Evolutionary conservation across 257 asterid genomes (phyloP), one percentile per base, ranked within the genome.

Genomic region (Salvia hispanica): DNA sequence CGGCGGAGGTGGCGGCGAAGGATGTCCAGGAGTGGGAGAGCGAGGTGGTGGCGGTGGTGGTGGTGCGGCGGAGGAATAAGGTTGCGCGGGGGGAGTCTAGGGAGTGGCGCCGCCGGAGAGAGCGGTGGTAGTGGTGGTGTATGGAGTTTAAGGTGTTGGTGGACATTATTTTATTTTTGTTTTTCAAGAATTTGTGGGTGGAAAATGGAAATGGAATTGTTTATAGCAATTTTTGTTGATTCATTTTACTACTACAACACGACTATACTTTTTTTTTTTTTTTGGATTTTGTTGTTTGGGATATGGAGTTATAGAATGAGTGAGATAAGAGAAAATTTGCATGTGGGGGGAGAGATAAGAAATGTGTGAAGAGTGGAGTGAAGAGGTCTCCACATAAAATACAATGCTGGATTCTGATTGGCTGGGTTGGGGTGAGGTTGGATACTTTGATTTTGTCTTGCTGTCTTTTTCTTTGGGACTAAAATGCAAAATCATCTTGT

Each of bases 291-390:
- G 42, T 9, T 40, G 7, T 3, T 16, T n/a, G 53, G 14, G 25
- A 48, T 12, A 9, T 6, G 44, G 53, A 7, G 42, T 45, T 15
- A 43, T 1, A 54, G 63, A 6, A 21, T 46, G 72, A 42, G 66
- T 12, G 62, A 28, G 64, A 55, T 59, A 66, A 66, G 71, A 31
- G 64, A 42, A 61, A 15, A 62, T 36, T 28, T 72, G 73, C 12
- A 66, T 59, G 81, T 62, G 78, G 69, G 52, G 68, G 37, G 71
- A 12, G 78, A 67, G 97, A 88, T 88, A 86, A 86, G 96, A 79
- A 79, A 82, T 69, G 85, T 77, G 95, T 84, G 95, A 64, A 75
- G 84, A 66, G 59, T 80, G 66, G 85, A 76, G 95, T 84, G 95
- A 64, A 75, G 84, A 66, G 59, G 79, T 76, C 71, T 80, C 70